Conservation (phyloP, 768 basidiomycete species). For the Leccinum subgranulosum region DNA sequence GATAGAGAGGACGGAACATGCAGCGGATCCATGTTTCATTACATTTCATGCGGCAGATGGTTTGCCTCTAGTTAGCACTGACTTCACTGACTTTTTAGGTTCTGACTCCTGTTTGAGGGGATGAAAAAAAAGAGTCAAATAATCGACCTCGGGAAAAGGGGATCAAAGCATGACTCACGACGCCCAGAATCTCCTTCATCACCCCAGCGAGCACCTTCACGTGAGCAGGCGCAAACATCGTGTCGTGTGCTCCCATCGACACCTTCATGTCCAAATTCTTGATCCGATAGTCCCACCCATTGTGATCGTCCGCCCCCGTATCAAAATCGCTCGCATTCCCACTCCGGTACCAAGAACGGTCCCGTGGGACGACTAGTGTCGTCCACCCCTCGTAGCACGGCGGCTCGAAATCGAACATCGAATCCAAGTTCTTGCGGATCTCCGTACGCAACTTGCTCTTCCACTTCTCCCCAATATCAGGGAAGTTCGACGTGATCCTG, state of each 20-base stretch:
- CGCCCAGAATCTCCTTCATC: slow-evolving; percentile 16
- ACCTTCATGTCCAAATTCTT: slow-evolving; percentile 29
- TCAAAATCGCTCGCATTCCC: slow-evolving; percentile 29
- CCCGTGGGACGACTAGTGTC: slow-evolving; percentile 26
- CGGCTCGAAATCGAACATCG: slow-evolving; percentile 32
- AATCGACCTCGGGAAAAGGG: too few relatives aligned
- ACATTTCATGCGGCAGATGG: too few relatives aligned
- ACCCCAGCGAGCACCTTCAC: slow-evolving; percentile 29
- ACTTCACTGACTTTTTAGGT: too few relatives aligned
- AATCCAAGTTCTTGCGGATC: slow-evolving; percentile 32
- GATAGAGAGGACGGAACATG: too few relatives aligned
- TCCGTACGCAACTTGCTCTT: slow-evolving; percentile 28
- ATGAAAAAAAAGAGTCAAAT: too few relatives aligned
- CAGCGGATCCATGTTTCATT: too few relatives aligned
- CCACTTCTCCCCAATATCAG: slow-evolving; percentile 32
- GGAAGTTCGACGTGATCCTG: slow-evolving; percentile 30
- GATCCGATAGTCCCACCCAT: slow-evolving; percentile 29
- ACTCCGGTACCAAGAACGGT: slow-evolving; percentile 31
- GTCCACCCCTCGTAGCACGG: slow-evolving; percentile 23
- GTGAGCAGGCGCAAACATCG: slow-evolving; percentile 32
- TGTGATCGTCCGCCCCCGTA: slow-evolving; percentile 30
- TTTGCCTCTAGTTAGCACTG: too few relatives aligned
- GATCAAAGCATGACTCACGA: background rate
- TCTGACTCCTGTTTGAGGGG: too few relatives aligned
- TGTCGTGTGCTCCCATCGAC: slow-evolving; percentile 28